These are phyloP conservation scores for Trametes cubensis DNA, from an alignment of 768 basidiomycete species.

Conservation along the genomic window DNA sequence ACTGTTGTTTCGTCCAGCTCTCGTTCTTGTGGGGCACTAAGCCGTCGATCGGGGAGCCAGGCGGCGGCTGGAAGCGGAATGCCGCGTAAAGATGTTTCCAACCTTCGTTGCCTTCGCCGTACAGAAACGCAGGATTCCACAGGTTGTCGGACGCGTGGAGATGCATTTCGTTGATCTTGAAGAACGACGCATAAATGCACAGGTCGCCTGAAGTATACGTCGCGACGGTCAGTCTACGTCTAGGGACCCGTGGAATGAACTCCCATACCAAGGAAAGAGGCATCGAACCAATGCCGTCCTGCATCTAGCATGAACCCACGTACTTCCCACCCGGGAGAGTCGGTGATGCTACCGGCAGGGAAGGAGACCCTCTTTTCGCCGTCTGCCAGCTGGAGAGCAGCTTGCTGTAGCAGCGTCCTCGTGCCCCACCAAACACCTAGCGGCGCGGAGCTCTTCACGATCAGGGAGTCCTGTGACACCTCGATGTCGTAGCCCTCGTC, in stretches of 20 bases:
- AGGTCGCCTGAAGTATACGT: conserved; percentile 38
- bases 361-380: conserved; percentile 27
- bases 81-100: conserved; percentile 46
- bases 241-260: background rate
- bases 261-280: conserved; percentile 37
- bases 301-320: conserved; percentile 51
- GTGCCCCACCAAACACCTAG: conserved; percentile 51
- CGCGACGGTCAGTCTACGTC: background rate
- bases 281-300: conserved; percentile 48
- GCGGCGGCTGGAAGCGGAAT: conserved; percentile 44
- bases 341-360: conserved; percentile 39
- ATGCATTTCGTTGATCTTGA: conserved; percentile 48
- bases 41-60: conserved; percentile 36
- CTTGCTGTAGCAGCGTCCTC: conserved; percentile 46
- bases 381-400: conserved; percentile 31
- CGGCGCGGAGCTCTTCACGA: conserved; percentile 37
- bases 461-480: conserved; percentile 34
- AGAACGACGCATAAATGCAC: conserved; percentile 48
- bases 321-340: conserved; percentile 48
- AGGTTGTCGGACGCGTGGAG: conserved; percentile 47
- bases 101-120: conserved; percentile 35
- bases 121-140: conserved; percentile 45
- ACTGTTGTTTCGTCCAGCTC: conserved; percentile 41
- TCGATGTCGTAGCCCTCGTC: conserved; percentile 44
- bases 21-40: conserved; percentile 45